Percentiles rank a stretch among this genome's conserved stretches.
phyloP scores from a whole-genome alignment of 495 filamentous ascomycete species.

The Polyplosphaeria fusca region DNA sequence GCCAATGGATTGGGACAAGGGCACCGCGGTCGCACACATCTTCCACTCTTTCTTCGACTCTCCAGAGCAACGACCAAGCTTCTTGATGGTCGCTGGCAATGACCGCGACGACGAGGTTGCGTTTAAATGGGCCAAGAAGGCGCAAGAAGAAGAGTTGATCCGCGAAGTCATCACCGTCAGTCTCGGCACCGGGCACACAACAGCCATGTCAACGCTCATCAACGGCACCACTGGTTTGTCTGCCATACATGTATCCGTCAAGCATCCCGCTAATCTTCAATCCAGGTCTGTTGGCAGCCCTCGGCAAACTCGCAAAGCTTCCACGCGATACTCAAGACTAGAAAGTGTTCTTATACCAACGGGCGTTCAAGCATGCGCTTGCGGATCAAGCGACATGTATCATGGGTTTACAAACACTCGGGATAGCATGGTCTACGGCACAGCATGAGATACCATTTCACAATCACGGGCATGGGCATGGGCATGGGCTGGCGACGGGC shows the following conservation, averaged over 20 bases:
- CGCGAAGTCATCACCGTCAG: conserved; percentile 75
- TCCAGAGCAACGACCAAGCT: conserved; percentile 59
- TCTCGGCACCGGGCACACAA: conserved; percentile 78
- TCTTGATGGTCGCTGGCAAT: conserved; percentile 82
- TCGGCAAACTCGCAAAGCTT: conserved; percentile 14
- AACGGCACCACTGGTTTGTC: conserved; percentile 81
- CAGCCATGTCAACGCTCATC: conserved; percentile 78
- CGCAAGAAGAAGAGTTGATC: conserved; percentile 54
- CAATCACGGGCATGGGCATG: too few species aligned
- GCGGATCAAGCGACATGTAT: too few species aligned
- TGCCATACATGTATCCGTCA: background rate
- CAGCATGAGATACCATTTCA: too few species aligned
- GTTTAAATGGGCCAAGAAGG: conserved; percentile 85
- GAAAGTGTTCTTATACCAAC: too few species aligned
- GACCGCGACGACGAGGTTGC: conserved; percentile 88
- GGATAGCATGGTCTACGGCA: too few species aligned
- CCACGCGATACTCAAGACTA: too few species aligned
- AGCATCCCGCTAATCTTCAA: too few species aligned
- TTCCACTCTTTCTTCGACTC: conserved; percentile 54
- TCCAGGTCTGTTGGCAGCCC: conserved; percentile 19
- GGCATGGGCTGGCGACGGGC: too few species aligned
- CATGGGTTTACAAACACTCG: too few species aligned
- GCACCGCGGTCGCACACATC: conserved; percentile 68
- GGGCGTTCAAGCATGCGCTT: too few species aligned
- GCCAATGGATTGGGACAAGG: conserved; percentile 76